These are phyloP conservation scores for Yamadazyma buinensis DNA, from an alignment of 1,139 yeast species.

Conservation along the genomic window DNA sequence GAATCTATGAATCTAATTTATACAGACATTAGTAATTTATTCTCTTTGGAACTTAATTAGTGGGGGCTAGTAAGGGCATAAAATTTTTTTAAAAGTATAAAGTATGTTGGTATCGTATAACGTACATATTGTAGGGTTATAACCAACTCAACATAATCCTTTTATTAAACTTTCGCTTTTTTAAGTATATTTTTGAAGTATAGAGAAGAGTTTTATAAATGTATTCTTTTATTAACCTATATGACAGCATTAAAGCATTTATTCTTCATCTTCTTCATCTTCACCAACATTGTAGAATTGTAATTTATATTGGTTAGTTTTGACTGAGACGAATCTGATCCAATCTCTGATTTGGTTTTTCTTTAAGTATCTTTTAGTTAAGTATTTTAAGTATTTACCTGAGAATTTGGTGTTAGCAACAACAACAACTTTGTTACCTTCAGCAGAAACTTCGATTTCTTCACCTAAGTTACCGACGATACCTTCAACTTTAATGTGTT, in stretches of 20 bases:
- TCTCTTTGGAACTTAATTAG: too few species aligned
- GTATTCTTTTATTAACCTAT: constrained; percentile 3
- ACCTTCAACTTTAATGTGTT: constrained; percentile 99
- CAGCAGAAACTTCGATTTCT: constrained; percentile 82
- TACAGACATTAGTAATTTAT: too few species aligned
- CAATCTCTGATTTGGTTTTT: constrained; percentile 99
- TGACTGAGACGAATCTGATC: constrained; percentile 98
- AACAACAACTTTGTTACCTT: constrained; percentile 83
- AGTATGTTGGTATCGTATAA: too few species aligned
- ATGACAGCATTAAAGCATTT: constrained; percentile 4
- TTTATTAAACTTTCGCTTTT: too few species aligned
- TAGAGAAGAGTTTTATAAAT: background rate
- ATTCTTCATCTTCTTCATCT: constrained; percentile 88
- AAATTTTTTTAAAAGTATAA: too few species aligned
- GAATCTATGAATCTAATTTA: too few species aligned
- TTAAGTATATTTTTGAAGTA: too few species aligned
- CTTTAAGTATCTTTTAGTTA: constrained; percentile 99
- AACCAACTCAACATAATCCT: too few species aligned
- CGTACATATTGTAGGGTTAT: too few species aligned
- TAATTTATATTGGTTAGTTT: constrained; percentile 95
- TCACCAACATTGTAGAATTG: constrained; percentile 98
- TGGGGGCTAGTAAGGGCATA: too few species aligned
- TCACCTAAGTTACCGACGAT: constrained; percentile 96
- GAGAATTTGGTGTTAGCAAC: constrained; percentile 94
- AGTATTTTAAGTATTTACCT: constrained; percentile 99